A percentile compares a stretch with the other conserved stretches of the same genome.
phyloP scores from a whole-genome alignment of 1,139 yeast genomes.

The Torulaspora pretoriensis region DNA sequence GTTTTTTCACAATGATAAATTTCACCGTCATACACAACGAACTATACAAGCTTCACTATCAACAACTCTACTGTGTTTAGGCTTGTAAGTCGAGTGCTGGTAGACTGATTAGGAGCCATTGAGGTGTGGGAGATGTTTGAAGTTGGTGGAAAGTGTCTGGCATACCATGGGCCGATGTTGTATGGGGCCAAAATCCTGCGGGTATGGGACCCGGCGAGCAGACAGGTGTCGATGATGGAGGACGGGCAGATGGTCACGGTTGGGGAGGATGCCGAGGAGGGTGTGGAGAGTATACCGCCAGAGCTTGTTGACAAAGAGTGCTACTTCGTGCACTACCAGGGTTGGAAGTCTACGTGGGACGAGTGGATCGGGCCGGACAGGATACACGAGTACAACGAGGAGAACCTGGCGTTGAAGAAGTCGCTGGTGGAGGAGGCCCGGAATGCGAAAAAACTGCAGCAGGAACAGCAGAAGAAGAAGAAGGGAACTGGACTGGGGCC shows the following conservation, averaged over 20 bases:
- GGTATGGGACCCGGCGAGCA: slow-evolving; percentile 53
- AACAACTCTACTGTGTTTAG: neutral
- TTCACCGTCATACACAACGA: slow-evolving; percentile 2
- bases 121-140: slow-evolving; percentile 19
- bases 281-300: slow-evolving; percentile 41
- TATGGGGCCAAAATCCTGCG: slow-evolving; percentile 82
- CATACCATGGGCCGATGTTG: slow-evolving; percentile 86
- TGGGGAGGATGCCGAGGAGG: slow-evolving; percentile 17
- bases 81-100: neutral
- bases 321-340: slow-evolving; percentile 82
- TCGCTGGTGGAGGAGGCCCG: slow-evolving; percentile 53
- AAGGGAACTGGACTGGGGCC: slow-evolving; percentile 9
- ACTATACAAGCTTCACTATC: neutral
- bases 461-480: slow-evolving; percentile 20
- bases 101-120: neutral
- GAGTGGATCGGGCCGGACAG: slow-evolving; percentile 85
- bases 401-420: slow-evolving; percentile 60
- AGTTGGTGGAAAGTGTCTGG: slow-evolving; percentile 56
- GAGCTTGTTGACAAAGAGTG: slow-evolving; percentile 42
- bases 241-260: slow-evolving; percentile 36
- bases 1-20: slow-evolving; percentile 6
- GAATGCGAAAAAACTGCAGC: slow-evolving; percentile 22
- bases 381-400: slow-evolving; percentile 64
- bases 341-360: slow-evolving; percentile 96
- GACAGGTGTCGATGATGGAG: slow-evolving; percentile 38